phyloP scores from a whole-genome alignment of 768 basidiomycete genomes.

The Mycena sanguinolenta region DNA sequence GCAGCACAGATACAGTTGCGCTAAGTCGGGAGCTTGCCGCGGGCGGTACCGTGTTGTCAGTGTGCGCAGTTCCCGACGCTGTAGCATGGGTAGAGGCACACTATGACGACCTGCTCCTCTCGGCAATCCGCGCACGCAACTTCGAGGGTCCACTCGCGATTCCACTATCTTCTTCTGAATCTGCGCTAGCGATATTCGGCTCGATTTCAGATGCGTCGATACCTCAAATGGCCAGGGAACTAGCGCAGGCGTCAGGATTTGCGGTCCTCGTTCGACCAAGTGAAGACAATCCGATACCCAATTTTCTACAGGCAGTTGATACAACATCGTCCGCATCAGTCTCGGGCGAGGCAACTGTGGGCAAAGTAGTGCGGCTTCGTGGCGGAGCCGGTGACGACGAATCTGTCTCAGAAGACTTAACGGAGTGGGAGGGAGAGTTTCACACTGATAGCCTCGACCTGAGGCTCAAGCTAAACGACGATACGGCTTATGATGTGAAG shows the following conservation, averaged over 20 bases:
- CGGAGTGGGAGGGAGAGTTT: slow-evolving; percentile 1
- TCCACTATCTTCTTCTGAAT: background rate
- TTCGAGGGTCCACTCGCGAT: background rate
- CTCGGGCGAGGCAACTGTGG: too few species aligned
- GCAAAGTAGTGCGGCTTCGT: background rate
- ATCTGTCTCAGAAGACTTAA: background rate
- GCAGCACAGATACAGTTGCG: too few species aligned
- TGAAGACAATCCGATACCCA: background rate
- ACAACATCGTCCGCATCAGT: background rate
- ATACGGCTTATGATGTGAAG: background rate
- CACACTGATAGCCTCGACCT: background rate
- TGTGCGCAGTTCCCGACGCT: background rate
- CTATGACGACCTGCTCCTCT: background rate
- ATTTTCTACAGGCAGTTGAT: background rate
- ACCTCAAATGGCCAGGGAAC: background rate
- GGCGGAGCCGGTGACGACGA: background rate
- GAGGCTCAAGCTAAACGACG: background rate
- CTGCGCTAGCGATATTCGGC: background rate
- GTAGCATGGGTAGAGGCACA: background rate
- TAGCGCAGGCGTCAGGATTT: background rate
- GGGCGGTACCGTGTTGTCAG: background rate
- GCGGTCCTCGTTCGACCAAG: background rate
- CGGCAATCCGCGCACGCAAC: background rate
- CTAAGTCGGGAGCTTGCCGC: background rate
- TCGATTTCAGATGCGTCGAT: background rate